Percentiles rank a stretch among this genome's conserved stretches.
Evolutionary conservation across 192 early-diverging fungal genomes (phyloP).

Genomic region (Linnemannia zychae): DNA sequence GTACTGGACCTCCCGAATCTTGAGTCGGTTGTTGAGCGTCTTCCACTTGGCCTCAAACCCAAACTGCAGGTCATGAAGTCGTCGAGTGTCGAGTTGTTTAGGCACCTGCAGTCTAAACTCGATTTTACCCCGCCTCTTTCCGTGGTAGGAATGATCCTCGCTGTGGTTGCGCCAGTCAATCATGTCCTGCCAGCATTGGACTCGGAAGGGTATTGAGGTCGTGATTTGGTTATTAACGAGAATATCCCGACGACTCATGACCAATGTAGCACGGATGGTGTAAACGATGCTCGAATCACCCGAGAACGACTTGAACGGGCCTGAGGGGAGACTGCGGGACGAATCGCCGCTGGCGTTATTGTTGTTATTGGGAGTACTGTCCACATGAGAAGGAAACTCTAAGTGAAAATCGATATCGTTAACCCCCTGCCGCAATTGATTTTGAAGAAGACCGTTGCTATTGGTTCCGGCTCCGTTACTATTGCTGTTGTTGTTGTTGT

Average conservation of each 20-base stretch:
- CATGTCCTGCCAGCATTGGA: slow-evolving; percentile 47
- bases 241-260: slow-evolving; percentile 33
- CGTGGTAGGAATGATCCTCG: slow-evolving; percentile 45
- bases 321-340: slow-evolving; percentile 22
- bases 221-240: slow-evolving; percentile 48
- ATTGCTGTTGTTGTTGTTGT: not conserved
- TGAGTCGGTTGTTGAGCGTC: slow-evolving; percentile 18
- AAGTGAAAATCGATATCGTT: slow-evolving; percentile 48
- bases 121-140: slow-evolving; percentile 29
- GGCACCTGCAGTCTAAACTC: slow-evolving; percentile 49
- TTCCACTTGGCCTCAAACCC: slow-evolving; percentile 37
- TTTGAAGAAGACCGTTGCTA: not conserved
- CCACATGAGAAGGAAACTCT: slow-evolving; percentile 46
- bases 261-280: slow-evolving; percentile 19
- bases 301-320: slow-evolving; percentile 21
- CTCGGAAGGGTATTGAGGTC: slow-evolving; percentile 19
- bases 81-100: slow-evolving; percentile 26
- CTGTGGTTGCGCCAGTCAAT: slow-evolving; percentile 28
- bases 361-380: not conserved
- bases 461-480: not conserved
- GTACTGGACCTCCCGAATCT: slow-evolving; percentile 37
- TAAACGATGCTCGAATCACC: slow-evolving; percentile 27
- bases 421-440: slow-evolving; percentile 29
- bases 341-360: not conserved
- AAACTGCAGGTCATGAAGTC: slow-evolving; percentile 36